These are phyloP conservation scores for Vitis hybrid DNA, from an alignment of 177 flowering plant genomes.

Conservation along the genomic window DNA sequence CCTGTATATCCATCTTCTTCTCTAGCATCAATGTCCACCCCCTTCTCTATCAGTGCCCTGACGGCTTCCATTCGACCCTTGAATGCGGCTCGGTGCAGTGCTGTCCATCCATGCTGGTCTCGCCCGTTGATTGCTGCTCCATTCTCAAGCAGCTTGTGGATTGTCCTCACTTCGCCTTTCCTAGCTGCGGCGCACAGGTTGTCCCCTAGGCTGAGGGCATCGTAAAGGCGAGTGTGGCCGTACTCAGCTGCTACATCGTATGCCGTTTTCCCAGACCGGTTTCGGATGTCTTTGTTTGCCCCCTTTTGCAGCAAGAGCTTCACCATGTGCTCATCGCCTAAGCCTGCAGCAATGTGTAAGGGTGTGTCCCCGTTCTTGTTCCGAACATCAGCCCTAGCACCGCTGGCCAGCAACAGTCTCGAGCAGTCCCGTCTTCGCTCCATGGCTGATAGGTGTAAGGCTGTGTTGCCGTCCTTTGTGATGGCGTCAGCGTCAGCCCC, in stretches of 20 bases:
- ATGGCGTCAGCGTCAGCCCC: constrained; percentile 49
- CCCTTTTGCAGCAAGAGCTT: constrained; percentile 63
- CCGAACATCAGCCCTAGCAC: constrained; percentile 35
- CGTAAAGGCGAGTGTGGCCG: constrained; percentile 53
- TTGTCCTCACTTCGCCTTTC: constrained; percentile 54
- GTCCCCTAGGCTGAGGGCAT: constrained; percentile 59
- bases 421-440: constrained; percentile 61
- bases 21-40: constrained; percentile 46
- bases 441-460: constrained; percentile 61
- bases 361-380: constrained; percentile 58
- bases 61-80: constrained; percentile 53
- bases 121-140: constrained; percentile 66
- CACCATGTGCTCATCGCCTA: constrained; percentile 65
- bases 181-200: constrained; percentile 53
- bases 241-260: constrained; percentile 62
- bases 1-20: constrained; percentile 82
- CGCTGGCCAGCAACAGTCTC: constrained; percentile 48
- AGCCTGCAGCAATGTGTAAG: constrained; percentile 50
- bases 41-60: constrained; percentile 40
- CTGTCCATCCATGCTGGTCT: constrained; percentile 72
- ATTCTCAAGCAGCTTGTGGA: constrained; percentile 47
- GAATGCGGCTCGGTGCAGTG: constrained; percentile 59
- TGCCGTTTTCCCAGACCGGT: constrained; percentile 54
- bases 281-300: constrained; percentile 61
- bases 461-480: constrained; percentile 58